A percentile compares a stretch with the other conserved stretches of the same genome.
phyloP scores from a whole-genome alignment of 352 stramenopile genomes.

The Globisporangium parvum region DNA sequence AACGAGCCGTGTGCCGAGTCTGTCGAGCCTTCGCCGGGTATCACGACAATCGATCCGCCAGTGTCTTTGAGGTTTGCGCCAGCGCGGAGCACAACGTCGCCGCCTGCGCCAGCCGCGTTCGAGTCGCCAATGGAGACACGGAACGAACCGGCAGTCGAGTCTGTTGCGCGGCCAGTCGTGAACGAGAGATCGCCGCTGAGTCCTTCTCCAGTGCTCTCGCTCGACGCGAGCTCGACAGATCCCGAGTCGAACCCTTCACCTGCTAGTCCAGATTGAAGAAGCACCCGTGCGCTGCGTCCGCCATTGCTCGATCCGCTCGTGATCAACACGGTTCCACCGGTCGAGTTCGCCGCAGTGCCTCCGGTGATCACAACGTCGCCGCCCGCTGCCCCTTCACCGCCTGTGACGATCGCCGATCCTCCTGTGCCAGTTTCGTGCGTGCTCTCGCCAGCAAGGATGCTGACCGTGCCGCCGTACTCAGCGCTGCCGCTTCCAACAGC shows the following conservation, averaged over 20 bases:
- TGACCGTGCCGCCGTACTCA: slow-evolving; percentile 13
- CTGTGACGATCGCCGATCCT: slow-evolving; percentile 21
- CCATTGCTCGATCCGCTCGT: slow-evolving; percentile 16
- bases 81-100: slow-evolving; percentile 28
- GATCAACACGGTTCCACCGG: slow-evolving; percentile 19
- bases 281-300: slow-evolving; percentile 11
- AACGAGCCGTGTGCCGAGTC: slow-evolving; percentile 26
- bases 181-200: slow-evolving; percentile 33
- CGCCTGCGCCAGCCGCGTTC: slow-evolving; percentile 16
- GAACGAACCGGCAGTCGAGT: slow-evolving; percentile 28
- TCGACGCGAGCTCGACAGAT: slow-evolving; percentile 23
- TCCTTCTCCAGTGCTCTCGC: slow-evolving; percentile 20
- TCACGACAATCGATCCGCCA: slow-evolving; percentile 36
- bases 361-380: slow-evolving; percentile 21
- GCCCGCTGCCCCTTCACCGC: slow-evolving; percentile 21
- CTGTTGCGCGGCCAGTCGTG: slow-evolving; percentile 22
- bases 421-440: slow-evolving; percentile 24
- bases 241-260: slow-evolving; percentile 23
- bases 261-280: slow-evolving; percentile 19
- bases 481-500: slow-evolving; percentile 18
- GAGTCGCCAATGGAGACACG: slow-evolving; percentile 30
- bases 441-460: slow-evolving; percentile 19
- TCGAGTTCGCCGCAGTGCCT: slow-evolving; percentile 10
- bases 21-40: slow-evolving; percentile 25
- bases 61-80: slow-evolving; percentile 24